Conservation (phyloP, 257 asterid species). For the Nicotiana otophora region DNA sequence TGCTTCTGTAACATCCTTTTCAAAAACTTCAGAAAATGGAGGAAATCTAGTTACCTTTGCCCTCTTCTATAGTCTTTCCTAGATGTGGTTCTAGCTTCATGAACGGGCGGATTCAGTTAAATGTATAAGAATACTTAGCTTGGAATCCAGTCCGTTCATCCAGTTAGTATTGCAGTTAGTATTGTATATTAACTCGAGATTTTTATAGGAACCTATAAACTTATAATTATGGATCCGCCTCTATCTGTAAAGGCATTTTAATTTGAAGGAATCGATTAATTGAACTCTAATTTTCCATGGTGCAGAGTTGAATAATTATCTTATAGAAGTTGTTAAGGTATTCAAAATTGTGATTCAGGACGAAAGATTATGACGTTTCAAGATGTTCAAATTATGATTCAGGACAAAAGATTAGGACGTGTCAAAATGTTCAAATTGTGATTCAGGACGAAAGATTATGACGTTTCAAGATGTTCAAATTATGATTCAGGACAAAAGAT, state of each 20-base stretch:
- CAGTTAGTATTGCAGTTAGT: too few species aligned
- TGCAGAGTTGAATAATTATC: neutral
- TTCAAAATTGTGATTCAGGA: neutral
- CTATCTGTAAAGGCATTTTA: neutral
- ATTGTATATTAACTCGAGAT: too few species aligned
- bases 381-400: neutral
- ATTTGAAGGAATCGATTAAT: neutral
- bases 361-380: neutral
- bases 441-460: neutral
- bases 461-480: neutral
- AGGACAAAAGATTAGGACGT: neutral
- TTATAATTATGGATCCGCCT: too few species aligned
- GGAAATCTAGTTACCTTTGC: neutral
- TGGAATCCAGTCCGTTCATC: too few species aligned
- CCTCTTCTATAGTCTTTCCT: slow-evolving; percentile 6
- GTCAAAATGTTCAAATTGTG: neutral
- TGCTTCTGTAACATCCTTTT: neutral
- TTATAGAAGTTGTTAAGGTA: neutral
- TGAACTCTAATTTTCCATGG: neutral
- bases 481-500: neutral
- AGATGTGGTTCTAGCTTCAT: neutral
- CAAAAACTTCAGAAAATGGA: neutral
- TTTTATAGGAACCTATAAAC: too few species aligned
- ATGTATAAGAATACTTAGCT: too few species aligned
- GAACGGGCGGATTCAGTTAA: too few species aligned